Conservation (phyloP, 2,329 filamentous ascomycete genomes). For the Aspergillus quadricinctus region DNA sequence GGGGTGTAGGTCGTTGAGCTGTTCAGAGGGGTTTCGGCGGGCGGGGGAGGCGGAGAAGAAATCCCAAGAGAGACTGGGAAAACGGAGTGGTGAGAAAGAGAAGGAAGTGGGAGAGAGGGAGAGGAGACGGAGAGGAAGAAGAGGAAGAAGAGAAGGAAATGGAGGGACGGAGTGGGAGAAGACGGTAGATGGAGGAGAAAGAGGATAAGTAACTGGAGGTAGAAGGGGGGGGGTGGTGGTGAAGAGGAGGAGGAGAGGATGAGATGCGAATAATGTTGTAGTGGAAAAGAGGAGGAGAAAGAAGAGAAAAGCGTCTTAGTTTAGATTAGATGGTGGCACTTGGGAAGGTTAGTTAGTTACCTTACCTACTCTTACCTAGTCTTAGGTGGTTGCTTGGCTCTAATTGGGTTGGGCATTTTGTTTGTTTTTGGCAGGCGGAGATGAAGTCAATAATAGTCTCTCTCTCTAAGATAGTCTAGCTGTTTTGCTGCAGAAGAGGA, state of each 20-base stretch:
- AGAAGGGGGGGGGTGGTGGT: conserved; percentile 10
- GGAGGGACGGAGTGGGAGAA: background rate
- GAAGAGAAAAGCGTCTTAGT: conserved; percentile 1
- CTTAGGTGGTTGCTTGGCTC: no score
- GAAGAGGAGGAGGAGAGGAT: conserved; percentile 17
- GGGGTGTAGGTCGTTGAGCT: conserved; percentile 18
- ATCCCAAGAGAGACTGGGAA: conserved; percentile 16
- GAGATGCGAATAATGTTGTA: conserved; percentile 18
- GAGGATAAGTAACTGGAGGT: conserved; percentile 9
- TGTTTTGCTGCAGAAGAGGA: no score
- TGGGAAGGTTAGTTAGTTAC: no score
- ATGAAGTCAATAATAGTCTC: no score
- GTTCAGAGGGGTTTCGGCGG: conserved; percentile 25
- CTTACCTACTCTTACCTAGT: no score
- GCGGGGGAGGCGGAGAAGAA: conserved; percentile 17
- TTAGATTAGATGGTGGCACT: no score
- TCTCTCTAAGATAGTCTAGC: no score
- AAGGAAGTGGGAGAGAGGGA: conserved; percentile 10
- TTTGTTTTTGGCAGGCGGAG: background rate
- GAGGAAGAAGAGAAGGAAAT: conserved; percentile 3
- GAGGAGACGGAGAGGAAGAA: conserved; percentile 9
- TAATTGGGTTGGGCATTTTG: background rate
- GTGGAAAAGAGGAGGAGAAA: conserved; percentile 16
- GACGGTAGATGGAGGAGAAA: conserved; percentile 14
- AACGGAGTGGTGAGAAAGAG: conserved; percentile 21